Base-by-base conservation (phyloP, 2,329 filamentous ascomycete genomes). In the Venturia pyrina region DNA sequence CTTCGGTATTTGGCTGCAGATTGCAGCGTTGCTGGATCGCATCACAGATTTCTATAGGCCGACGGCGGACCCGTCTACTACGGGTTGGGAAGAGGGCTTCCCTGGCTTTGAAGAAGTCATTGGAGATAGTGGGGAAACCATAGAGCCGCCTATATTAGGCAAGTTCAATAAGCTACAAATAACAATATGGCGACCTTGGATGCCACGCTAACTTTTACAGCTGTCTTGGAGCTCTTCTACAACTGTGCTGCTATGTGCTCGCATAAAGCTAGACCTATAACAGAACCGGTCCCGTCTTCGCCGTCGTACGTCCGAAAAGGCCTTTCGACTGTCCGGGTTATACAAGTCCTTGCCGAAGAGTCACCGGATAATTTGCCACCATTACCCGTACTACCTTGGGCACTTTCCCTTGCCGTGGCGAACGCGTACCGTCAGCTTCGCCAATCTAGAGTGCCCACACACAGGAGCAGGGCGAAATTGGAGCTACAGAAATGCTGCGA, bases 371-470 rank as follows among this genome's bases (percentile, higher is more conserved):
- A 76, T 15, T 74, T 85, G 1, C 78, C 82, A 32, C 81, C 82
- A 0, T 73, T 85, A 4, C 83, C 83, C 1, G 76, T 85, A 5
- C 77, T 85, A 17, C 82, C 83, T 3, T 86, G 85, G 68, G 80
- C 82, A 4, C 76, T 85, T 21, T 79, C 82, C 0, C 75, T 86
- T 6, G 82, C 82, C 3, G 77, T 85, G 67, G 81, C 81, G 2
- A 82, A 85, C 1, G 81, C 82, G 2, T 85, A 86, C 69, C 81
- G 83, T 19, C 81, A 84, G 66, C 79, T 84, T 57, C 82, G 83
- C 32, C 80, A 80, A 62, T 80, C 80, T 66, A 80, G 78, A 63
- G 73, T 83, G 11, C 79, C 75, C 40, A 77, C 79, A 32, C 78
- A 80, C 69, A 77, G 79, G 70, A 78, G 78, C 67, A 76, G 79